phyloP scores from a whole-genome alignment of 441 rosid genomes.

The Aleurites moluccanus region DNA sequence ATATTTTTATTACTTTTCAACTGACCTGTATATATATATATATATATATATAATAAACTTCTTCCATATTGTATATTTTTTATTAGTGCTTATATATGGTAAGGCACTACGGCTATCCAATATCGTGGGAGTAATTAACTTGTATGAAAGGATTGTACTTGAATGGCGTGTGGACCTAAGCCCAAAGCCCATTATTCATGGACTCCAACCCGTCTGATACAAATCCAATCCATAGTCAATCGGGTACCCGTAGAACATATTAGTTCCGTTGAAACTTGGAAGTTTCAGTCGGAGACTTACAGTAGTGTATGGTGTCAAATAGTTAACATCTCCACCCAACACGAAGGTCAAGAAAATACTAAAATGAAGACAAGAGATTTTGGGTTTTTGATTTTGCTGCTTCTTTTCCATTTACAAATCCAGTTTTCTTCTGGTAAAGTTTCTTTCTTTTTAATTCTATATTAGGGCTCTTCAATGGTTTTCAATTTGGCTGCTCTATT shows the following conservation, averaged over 20 bases:
- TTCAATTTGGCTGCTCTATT: slow-evolving; percentile 1
- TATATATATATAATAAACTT: too few relatives aligned
- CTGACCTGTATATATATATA: too few relatives aligned
- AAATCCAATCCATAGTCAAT: background rate
- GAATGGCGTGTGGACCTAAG: background rate
- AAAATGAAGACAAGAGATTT: slow-evolving; percentile 23
- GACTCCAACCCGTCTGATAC: background rate
- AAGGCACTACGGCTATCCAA: too few relatives aligned
- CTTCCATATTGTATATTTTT: too few relatives aligned
- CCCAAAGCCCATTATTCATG: background rate
- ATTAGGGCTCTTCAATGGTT: background rate
- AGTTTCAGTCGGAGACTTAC: background rate
- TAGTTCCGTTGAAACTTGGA: background rate
- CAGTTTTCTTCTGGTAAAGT: slow-evolving; percentile 33
- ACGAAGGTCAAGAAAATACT: background rate
- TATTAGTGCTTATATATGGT: too few relatives aligned
- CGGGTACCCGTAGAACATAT: background rate
- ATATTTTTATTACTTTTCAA: too few relatives aligned
- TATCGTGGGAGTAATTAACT: too few relatives aligned
- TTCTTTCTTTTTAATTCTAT: background rate
- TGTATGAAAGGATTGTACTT: too few relatives aligned
- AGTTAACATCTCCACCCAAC: background rate
- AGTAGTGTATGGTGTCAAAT: background rate
- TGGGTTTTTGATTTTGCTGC: slow-evolving; percentile 27
- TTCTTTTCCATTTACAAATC: slow-evolving; percentile 27